These are phyloP conservation scores for Cichorium intybus DNA, from an alignment of 140 eudicot species.

Conservation along the genomic window DNA sequence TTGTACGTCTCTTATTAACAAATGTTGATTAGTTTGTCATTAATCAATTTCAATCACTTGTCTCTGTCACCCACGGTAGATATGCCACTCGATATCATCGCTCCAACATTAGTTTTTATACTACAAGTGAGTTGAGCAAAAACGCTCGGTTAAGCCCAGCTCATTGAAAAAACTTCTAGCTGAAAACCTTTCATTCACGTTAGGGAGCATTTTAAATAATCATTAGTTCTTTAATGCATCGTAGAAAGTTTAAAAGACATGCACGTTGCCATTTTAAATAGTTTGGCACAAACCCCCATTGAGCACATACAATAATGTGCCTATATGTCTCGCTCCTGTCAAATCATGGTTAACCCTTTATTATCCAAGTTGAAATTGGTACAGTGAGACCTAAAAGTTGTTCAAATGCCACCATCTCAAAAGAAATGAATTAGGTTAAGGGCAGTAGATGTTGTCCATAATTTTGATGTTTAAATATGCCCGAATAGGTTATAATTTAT, in stretches of 20 bases:
- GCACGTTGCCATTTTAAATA: background rate
- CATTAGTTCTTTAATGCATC: too few species aligned
- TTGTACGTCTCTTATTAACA: slow-evolving; percentile 21
- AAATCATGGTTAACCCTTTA: slow-evolving; percentile 2
- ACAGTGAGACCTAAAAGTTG: slow-evolving; percentile 25
- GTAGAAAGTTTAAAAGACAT: too few species aligned
- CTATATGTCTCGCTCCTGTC: slow-evolving; percentile 11
- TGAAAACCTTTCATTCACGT: too few species aligned
- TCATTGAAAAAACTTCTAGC: too few species aligned
- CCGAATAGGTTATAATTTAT: too few species aligned
- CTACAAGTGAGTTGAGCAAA: too few species aligned
- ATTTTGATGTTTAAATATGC: too few species aligned
- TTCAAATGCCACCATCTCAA: slow-evolving; percentile 30
- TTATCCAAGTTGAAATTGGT: slow-evolving; percentile 24
- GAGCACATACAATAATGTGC: slow-evolving; percentile 16
- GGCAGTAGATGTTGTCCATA: slow-evolving; percentile 14
- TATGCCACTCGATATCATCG: background rate
- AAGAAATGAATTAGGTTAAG: slow-evolving; percentile 25
- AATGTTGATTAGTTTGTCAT: slow-evolving; percentile 25
- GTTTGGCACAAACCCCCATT: slow-evolving; percentile 7
- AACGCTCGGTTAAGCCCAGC: too few species aligned
- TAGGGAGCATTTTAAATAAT: too few species aligned
- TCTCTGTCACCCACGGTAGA: slow-evolving; percentile 2
- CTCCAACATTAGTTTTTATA: too few species aligned
- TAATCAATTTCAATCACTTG: slow-evolving; percentile 38